phyloP scores from a whole-genome alignment of 805 yeast species.

The Barnettozyma californica region DNA sequence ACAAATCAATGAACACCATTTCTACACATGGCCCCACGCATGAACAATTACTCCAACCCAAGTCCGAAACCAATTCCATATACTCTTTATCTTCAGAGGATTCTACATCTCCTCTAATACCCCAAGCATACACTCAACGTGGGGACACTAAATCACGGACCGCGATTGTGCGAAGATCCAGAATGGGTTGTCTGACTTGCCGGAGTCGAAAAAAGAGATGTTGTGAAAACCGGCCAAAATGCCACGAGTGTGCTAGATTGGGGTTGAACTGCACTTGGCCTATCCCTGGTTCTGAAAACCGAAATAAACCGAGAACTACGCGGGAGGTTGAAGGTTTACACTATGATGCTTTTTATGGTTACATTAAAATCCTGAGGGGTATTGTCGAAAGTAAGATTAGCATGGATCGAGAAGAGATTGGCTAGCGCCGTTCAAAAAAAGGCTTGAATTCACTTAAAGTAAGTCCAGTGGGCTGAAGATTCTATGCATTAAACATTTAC shows the following conservation, averaged over 20 bases:
- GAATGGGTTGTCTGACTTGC: slow-evolving; percentile 76
- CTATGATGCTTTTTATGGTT: slow-evolving; percentile 50
- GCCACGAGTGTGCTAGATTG: slow-evolving; percentile 63
- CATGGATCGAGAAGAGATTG: too few relatives aligned
- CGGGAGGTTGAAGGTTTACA: slow-evolving; percentile 46
- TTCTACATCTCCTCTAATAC: background rate
- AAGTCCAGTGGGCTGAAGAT: too few relatives aligned
- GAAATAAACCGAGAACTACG: slow-evolving; percentile 46
- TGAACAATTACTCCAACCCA: background rate
- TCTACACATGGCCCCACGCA: too few relatives aligned
- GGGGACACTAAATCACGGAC: slow-evolving; percentile 2
- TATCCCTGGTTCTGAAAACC: slow-evolving; percentile 45
- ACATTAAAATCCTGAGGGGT: slow-evolving; percentile 57
- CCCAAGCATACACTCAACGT: slow-evolving; percentile 2
- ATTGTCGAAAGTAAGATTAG: slow-evolving; percentile 45
- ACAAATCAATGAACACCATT: background rate
- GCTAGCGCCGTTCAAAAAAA: too few relatives aligned
- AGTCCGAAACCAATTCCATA: background rate
- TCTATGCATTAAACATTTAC: too few relatives aligned
- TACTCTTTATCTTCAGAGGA: background rate
- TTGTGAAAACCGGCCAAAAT: slow-evolving; percentile 62
- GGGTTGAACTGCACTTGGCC: slow-evolving; percentile 71
- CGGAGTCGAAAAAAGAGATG: slow-evolving; percentile 74
- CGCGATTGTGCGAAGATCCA: slow-evolving; percentile 38
- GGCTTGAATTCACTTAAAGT: too few relatives aligned